A percentile compares a stretch with the other conserved stretches of the same genome.
phyloP scores from a whole-genome alignment of 2,329 filamentous ascomycete genomes.

The Coniosporium tulheliwenetii region DNA sequence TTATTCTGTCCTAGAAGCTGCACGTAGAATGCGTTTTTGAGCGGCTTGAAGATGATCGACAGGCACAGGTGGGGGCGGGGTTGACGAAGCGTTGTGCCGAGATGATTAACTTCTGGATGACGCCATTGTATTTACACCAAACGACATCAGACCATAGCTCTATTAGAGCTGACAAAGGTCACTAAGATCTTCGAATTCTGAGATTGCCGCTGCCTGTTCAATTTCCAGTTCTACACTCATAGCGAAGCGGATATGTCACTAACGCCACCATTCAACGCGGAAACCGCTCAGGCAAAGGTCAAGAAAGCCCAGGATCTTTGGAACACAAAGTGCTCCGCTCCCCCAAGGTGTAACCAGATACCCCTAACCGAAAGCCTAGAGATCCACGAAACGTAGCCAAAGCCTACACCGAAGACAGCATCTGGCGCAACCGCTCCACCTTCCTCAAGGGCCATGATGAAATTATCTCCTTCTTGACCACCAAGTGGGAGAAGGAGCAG shows the following conservation, averaged over 20 bases:
- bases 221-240: no score
- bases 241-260: slow-evolving; percentile 20
- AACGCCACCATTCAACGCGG: slow-evolving; percentile 58
- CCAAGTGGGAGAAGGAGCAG: slow-evolving; percentile 60
- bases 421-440: slow-evolving; percentile 63
- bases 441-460: slow-evolving; percentile 55
- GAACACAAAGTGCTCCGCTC: slow-evolving; percentile 49
- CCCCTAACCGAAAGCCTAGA: slow-evolving; percentile 21
- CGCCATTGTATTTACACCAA: no score
- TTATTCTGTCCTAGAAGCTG: no score
- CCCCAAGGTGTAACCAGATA: background rate
- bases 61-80: no score
- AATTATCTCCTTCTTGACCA: slow-evolving; percentile 51
- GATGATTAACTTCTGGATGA: no score
- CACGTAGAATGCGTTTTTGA: no score
- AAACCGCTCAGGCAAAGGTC: slow-evolving; percentile 59
- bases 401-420: slow-evolving; percentile 59
- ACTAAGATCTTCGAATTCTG: no score
- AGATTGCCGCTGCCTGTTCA: no score
- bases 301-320: slow-evolving; percentile 72
- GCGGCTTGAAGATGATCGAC: no score
- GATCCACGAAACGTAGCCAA: slow-evolving; percentile 49
- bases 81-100: no score
- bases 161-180: no score
- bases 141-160: no score